A percentile compares a stretch with the other conserved stretches of the same genome.
phyloP scores from a whole-genome alignment of 2,329 filamentous ascomycete species.

The Ophiostoma ips region DNA sequence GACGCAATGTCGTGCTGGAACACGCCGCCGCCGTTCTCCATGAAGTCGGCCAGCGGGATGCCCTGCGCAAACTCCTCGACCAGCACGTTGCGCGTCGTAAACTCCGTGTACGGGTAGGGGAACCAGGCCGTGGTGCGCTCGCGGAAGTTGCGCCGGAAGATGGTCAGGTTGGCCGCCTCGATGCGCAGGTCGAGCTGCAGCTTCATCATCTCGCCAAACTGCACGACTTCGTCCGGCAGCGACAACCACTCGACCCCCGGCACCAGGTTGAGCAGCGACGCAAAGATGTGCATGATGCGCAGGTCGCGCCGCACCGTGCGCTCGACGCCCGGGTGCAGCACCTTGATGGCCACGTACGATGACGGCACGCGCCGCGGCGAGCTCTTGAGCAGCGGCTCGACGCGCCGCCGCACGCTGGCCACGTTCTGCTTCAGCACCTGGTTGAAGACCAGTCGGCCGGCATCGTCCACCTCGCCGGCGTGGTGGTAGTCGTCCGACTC shows the following conservation, averaged over 20 bases:
- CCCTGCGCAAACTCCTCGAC: slow-evolving; percentile 95
- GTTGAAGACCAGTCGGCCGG: not conserved
- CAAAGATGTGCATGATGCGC: slow-evolving; percentile 89
- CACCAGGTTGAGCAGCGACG: slow-evolving; percentile 65
- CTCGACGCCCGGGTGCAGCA: slow-evolving; percentile 84
- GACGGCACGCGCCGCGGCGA: slow-evolving; percentile 76
- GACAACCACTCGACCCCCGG: slow-evolving; percentile 97
- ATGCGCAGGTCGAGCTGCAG: slow-evolving; percentile 93
- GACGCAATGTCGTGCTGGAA: slow-evolving; percentile 92
- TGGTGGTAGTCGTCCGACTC: slow-evolving; percentile 21
- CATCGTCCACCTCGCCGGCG: not conserved
- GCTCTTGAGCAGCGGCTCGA: slow-evolving; percentile 77
- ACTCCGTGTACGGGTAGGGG: slow-evolving; percentile 83
- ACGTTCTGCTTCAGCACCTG: slow-evolving; percentile 24
- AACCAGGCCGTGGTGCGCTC: slow-evolving; percentile 90
- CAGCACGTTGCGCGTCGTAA: slow-evolving; percentile 80
- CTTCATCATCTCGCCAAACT: slow-evolving; percentile 98
- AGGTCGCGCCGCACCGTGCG: slow-evolving; percentile 80
- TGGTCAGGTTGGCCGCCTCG: slow-evolving; percentile 76
- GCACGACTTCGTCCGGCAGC: slow-evolving; percentile 79
- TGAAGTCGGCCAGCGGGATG: slow-evolving; percentile 77
- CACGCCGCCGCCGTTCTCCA: slow-evolving; percentile 80
- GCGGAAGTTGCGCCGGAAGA: slow-evolving; percentile 84
- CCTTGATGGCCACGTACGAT: slow-evolving; percentile 87
- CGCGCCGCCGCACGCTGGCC: slow-evolving; percentile 59